Conservation (phyloP, 495 filamentous ascomycete genomes). For the Talaromyces nanjingensis region DNA sequence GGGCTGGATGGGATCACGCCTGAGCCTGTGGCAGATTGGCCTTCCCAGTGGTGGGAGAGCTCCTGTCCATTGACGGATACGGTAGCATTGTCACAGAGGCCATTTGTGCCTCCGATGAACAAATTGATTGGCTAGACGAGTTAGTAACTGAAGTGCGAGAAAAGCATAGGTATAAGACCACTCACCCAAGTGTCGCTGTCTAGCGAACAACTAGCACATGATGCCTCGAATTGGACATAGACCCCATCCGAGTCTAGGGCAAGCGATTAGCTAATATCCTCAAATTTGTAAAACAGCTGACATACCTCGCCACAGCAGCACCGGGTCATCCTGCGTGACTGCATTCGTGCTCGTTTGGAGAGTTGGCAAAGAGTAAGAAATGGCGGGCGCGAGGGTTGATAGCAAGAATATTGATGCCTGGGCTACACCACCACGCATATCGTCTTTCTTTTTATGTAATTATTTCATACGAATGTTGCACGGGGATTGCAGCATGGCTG, state of each 20-base stretch:
- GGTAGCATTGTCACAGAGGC: constrained; percentile 13
- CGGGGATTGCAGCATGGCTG: neutral
- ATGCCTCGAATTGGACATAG: constrained; percentile 13
- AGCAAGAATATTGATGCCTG: constrained; percentile 10
- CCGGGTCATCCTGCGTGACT: neutral
- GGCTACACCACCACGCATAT: constrained; percentile 11
- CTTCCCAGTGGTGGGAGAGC: constrained; percentile 24
- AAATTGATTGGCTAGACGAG: constrained; percentile 11
- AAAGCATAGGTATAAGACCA: neutral
- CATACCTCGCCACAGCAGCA: constrained; percentile 9
- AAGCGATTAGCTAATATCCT: constrained; percentile 6
- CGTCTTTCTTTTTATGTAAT: neutral
- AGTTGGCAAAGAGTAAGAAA: constrained; percentile 3
- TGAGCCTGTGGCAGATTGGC: constrained; percentile 24
- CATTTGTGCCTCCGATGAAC: neutral
- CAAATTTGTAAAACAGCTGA: neutral
- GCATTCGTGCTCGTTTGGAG: neutral
- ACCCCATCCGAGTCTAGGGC: constrained; percentile 15
- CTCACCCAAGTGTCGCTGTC: neutral
- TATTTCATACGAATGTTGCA: neutral
- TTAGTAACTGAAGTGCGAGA: neutral
- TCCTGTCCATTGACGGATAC: constrained; percentile 28
- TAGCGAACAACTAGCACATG: constrained; percentile 12
- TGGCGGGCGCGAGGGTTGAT: constrained; percentile 1
- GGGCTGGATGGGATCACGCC: constrained; percentile 23